Evolutionary conservation across 441 rosid species (phyloP), one percentile per base, ranked within the genome.

Genomic region (Populus tomentosa): DNA sequence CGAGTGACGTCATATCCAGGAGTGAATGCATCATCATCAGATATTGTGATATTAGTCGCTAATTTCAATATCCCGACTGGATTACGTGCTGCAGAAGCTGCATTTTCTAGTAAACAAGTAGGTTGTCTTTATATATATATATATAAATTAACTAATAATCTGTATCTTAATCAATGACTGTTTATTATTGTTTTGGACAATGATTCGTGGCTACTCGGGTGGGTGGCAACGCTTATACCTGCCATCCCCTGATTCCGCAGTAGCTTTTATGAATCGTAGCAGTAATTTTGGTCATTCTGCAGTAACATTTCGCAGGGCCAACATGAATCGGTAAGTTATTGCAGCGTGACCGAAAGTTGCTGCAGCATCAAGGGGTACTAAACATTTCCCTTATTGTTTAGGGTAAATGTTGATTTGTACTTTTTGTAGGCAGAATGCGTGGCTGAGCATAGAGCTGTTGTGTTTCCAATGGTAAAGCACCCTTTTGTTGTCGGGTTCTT

Each of bases 391-490:
- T 14, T 13, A 46, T 13, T 46, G 56, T 67, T 42, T 62, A 36
- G 56, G 1, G 40, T 21, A 26, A n/a, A 65, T 46, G 28, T 38
- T 70, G 38, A 28, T 16, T 35, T 23, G 21, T 35, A 67, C 74
- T 18, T 40, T 73, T 77, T 82, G 75, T 84, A 93, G 97, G 91
- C 88, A 35, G 91, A 91, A 72, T 80, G 89, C 73, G 87, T 91
- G 74, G 76, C 78, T 10, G 90, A 89, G 75, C 89, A 88, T 68
- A 86, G 88, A 46, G 97, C 98, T 20, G 83, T 91, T 10, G 94
- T 94, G 67, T 92, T 94, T 84, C 98, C 97, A 0, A 87, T 92
- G 97, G 97, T 94, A 88, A 90, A 92, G 74, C 92, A 90, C 16
- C 97, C 97, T 0, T 94, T 94, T 85, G 94, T 94, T 28, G 94